Evolutionary conservation across 1,284 basidiomycete genomes (phyloP), one percentile per base, ranked within the genome.

Genomic region (Irpex lacteus): DNA sequence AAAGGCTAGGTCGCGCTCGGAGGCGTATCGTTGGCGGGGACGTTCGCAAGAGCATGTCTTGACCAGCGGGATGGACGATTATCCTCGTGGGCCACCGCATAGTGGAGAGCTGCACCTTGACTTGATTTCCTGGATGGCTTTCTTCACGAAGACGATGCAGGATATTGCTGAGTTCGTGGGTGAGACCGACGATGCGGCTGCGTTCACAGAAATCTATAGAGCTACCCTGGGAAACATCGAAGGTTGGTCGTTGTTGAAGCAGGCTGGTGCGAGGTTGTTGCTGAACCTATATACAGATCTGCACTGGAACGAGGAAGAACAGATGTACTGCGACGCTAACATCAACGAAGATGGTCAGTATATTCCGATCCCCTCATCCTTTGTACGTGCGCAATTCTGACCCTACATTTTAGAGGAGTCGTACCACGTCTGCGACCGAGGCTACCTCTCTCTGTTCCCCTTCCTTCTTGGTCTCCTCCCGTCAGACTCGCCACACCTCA

Each of bases 1-100:
- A 40, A 84, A 84, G 65, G 91, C 94, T 0, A 85, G 91, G 6
- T 94, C 92, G n/a, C 83, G 91, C 61, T 88, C 87, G 2, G 96
- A 98, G 76, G 96, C 86, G 0, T 98, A 96, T 76, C 85, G 96
- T 57, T 98, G 96, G 96, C 86, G 96, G 44, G 96, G 96, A n/a
- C 83, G 96, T 44, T 92, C 92, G 6, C 83, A 89, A 70, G 82
- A 84, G 56, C 96, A 98, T 77, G 92, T 98, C 32, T 78, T 98
- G 61, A 97, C 96, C 0, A 95, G 92, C 70, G 96, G 96, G 0
- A 89, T 98, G 85, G 96, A 98, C 74, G 96, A 98, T 77, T 98
- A 96, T 75, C 96, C 96, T 8, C 85, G 96, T 60, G 95, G 87
- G 8, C 86, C 88, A 37, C 90, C 96, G 6, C 94, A 96, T 72